phyloP scores from a whole-genome alignment of 2,329 filamentous ascomycete genomes.

The Pestalotiopsis sp. region DNA sequence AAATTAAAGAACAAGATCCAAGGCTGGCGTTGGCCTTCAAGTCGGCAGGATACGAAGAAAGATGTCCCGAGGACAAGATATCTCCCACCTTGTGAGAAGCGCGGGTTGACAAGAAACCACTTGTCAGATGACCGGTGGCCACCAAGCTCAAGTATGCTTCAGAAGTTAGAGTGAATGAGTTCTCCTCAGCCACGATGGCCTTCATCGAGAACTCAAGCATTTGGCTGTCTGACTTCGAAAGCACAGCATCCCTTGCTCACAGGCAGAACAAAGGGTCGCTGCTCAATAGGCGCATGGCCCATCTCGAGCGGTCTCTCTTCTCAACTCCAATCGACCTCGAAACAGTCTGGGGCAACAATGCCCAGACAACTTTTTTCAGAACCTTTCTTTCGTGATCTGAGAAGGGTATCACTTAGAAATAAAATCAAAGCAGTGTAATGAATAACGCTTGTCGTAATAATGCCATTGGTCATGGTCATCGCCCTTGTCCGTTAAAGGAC shows the following conservation, averaged over 20 bases:
- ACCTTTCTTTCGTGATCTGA: neutral
- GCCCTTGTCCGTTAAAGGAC: neutral
- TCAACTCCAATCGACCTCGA: neutral
- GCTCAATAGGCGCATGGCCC: neutral
- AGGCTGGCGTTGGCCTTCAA: neutral
- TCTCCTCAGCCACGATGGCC: neutral
- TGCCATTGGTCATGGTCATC: neutral
- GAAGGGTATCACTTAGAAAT: conserved; percentile 3
- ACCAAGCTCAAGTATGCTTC: neutral
- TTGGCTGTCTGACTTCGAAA: neutral
- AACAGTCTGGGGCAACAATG: neutral
- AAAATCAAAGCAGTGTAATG: neutral
- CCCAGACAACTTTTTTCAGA: neutral
- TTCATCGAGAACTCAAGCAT: neutral
- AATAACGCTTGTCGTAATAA: neutral
- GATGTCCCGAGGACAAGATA: neutral
- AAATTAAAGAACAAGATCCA: neutral
- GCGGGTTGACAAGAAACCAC: neutral
- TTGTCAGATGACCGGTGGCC: neutral
- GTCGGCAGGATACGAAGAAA: neutral
- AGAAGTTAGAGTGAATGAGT: neutral
- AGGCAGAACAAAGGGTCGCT: neutral
- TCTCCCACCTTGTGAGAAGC: neutral
- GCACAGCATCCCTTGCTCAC: neutral
- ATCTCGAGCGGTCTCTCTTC: neutral